Evolutionary conservation across 2,329 filamentous ascomycete species (phyloP).

Genomic region (Coniochaeta sp.): DNA sequence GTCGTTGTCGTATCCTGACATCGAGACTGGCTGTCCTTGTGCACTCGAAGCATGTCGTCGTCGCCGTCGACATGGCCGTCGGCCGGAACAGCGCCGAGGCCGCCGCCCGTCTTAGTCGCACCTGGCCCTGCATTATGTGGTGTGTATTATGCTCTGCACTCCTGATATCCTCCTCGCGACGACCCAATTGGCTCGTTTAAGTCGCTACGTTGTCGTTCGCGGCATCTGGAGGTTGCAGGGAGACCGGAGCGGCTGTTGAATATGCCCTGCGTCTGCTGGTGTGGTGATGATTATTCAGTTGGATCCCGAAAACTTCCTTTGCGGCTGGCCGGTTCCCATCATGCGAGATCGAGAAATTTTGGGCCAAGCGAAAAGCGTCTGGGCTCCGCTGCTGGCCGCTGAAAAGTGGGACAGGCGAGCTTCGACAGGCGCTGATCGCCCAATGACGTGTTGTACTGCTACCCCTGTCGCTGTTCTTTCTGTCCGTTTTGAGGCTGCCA

Average conservation of each 20-base stretch:
- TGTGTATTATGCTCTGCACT: too few relatives aligned
- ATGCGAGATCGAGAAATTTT: not conserved
- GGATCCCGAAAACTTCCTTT: slow-evolving; percentile 3
- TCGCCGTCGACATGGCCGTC: slow-evolving; percentile 27
- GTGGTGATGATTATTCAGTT: not conserved
- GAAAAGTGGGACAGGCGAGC: not conserved
- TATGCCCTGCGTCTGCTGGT: not conserved
- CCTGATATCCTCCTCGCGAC: slow-evolving; percentile 15
- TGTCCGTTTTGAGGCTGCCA: not conserved
- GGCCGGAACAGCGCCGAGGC: slow-evolving; percentile 41
- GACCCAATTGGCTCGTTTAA: slow-evolving; percentile 20
- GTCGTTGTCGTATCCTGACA: slow-evolving; percentile 24
- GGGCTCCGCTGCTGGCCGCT: not conserved
- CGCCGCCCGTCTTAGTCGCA: slow-evolving; percentile 34
- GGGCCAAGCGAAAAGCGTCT: not conserved
- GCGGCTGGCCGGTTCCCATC: not conserved
- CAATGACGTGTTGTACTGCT: slow-evolving; percentile 11
- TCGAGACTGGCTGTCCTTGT: slow-evolving; percentile 23
- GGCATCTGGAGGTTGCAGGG: not conserved
- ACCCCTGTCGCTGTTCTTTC: not conserved
- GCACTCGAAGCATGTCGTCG: slow-evolving; percentile 32
- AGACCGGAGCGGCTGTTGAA: not conserved
- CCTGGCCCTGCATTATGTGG: too few relatives aligned
- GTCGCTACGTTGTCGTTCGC: not conserved
- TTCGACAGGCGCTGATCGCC: too few relatives aligned